Percentiles rank a stretch among this genome's conserved stretches.
Conservation (phyloP, 192 early-diverging fungal genomes). For the Mortierella alpina region DNA sequence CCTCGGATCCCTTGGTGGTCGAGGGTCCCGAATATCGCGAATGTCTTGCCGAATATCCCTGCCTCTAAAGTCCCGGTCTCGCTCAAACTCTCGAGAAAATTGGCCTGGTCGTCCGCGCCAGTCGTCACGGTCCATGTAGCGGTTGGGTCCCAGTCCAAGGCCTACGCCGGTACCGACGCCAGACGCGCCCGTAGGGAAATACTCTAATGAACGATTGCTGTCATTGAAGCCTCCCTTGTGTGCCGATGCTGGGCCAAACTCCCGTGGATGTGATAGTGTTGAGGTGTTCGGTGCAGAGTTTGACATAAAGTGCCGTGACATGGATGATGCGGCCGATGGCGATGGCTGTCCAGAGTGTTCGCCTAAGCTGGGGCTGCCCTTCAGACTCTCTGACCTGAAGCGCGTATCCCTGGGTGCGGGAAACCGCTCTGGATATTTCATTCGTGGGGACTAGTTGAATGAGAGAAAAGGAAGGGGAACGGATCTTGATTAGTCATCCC, state of each 20-base stretch:
- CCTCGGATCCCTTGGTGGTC: slow-evolving; percentile 25
- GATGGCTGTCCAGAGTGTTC: slow-evolving; percentile 30
- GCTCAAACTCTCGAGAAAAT: slow-evolving; percentile 40
- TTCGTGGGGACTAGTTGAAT: slow-evolving; percentile 21
- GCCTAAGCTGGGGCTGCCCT: slow-evolving; percentile 5
- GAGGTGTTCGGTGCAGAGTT: slow-evolving; percentile 30
- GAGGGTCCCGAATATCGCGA: slow-evolving; percentile 31
- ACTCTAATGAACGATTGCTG: slow-evolving; percentile 31
- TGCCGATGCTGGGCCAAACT: slow-evolving; percentile 32
- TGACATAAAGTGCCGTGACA: slow-evolving; percentile 27
- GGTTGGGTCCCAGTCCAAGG: slow-evolving; percentile 27
- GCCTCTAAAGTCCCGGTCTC: slow-evolving; percentile 31
- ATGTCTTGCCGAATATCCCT: slow-evolving; percentile 33
- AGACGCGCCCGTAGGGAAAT: slow-evolving; percentile 13
- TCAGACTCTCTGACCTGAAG: slow-evolving; percentile 35
- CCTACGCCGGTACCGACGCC: slow-evolving; percentile 24
- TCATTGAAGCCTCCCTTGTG: slow-evolving; percentile 21
- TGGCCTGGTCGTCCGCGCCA: slow-evolving; percentile 28
- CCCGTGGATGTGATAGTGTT: slow-evolving; percentile 27
- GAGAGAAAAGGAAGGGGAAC: not conserved
- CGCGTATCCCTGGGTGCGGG: slow-evolving; percentile 21
- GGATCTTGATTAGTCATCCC: too few relatives aligned
- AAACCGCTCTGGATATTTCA: slow-evolving; percentile 39
- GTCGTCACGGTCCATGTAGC: slow-evolving; percentile 45
- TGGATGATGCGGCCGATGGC: slow-evolving; percentile 7